Base-by-base conservation (phyloP, 1,284 basidiomycete species). In the Calocybe gambosa region DNA sequence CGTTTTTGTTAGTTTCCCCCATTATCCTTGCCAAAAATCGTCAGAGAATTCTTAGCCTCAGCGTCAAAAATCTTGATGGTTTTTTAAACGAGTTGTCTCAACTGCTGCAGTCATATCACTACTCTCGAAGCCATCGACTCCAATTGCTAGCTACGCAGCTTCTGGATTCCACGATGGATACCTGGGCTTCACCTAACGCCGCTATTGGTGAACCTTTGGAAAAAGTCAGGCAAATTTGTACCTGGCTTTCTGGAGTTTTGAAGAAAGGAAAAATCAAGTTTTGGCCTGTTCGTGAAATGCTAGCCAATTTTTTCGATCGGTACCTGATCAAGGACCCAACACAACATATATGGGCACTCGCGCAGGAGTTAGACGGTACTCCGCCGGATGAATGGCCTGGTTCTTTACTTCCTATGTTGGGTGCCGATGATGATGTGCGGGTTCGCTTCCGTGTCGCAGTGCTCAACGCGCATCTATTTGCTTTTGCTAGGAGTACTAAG, bases 401-500 rank as follows among this genome's bases (percentile, higher is more conserved):
- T 29, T 52, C 49, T 19, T 61, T 86, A 39, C 67, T 91, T 29
- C 75, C 74, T 5, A 59, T 58, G 12, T 59, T 89, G 50, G 72
- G 75, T 19, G 58, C 62, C 15, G 94, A 97, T 62, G 62, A 67
- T 37, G 94, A 98, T 61, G 80, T 88, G n/a, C 80, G 93, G 19
- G 84, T 96, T 26, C 84, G 94, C 5, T 87, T 92, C 55, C 82
- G 89, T 18, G 78, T 78, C 1, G 84, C 88, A 1, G 67, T 76
- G 2, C 70, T 81, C 5, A 79, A 77, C 23, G 79, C 88, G 2
- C 68, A 69, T 3, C 62, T 91, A 16, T 84, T 89, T 55, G 60
- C 68, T 3, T 56, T 71, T n/a, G 63, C 70, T 4, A 60, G 62
- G 2, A 52, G 51, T 7, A 49, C 61, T 2, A 52, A 55, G 2